Base-by-base conservation (phyloP, 352 stramenopile species). In the Phytophthora boehmeriae region DNA sequence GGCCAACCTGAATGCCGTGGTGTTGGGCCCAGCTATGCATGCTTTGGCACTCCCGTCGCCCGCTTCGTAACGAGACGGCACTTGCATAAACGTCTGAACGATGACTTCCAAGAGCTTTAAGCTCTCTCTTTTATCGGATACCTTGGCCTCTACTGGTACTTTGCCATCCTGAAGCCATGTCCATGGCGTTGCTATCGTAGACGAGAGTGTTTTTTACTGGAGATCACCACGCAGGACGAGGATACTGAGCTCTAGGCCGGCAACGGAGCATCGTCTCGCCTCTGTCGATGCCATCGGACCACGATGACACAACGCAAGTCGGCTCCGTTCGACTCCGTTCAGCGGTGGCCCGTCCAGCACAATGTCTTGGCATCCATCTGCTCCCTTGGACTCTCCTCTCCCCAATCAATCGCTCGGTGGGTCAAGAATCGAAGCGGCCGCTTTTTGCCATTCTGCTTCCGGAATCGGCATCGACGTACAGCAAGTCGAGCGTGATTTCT, bases 281-380 rank as follows among this genome's bases (percentile, higher is more conserved):
- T 71, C 57, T 71, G 55, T 41, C 48, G 27, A n/a, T 66, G 62
- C 56, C 19, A 48, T 48, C 38, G 56, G 63, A 72, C 63, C 58
- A 72, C 35, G 23, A 68, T 36, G 52, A 64, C 58, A 19, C 53
- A 46, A 42, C 63, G 49, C 55, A 66, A 57, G 48, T 34, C 19
- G 34, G 42, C 38, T 61, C 56, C 57, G 53, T 27, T 67, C 36
- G 54, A 13, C 41, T 36, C 45, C 52, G 42, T 55, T 25, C 28
- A 20, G 59, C 52, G 25, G 17, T 16, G 51, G 39, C 59, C 46
- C 54, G 59, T 60, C 47, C 54, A 11, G 35, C 20, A 36, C 55
- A n/a, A 8, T 25, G 38, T 56, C 32, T 43, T 59, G 45, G 55
- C 16, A 49, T 30, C 25, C 25, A 30, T 30, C 25, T 30, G 25